phyloP scores from a whole-genome alignment of 208 protist genomes.

The Leishmania amazonensis region DNA sequence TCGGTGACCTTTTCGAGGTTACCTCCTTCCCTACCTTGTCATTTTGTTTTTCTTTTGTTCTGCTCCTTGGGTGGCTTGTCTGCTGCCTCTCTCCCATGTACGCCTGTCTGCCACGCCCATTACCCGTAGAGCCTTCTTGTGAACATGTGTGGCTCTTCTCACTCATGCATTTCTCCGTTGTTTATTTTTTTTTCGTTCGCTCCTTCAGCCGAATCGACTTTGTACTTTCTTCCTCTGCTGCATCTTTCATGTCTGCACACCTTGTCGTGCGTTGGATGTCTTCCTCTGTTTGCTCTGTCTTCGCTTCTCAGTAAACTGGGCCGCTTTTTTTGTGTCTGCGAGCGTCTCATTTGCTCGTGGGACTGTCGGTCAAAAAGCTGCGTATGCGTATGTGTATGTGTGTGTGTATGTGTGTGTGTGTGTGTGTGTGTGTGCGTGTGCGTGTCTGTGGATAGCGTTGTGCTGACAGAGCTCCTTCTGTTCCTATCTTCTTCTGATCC shows the following conservation, averaged over 20 bases:
- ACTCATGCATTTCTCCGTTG: background rate
- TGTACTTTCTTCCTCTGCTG: background rate
- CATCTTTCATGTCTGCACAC: background rate
- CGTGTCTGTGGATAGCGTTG: background rate
- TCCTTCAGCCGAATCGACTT: background rate
- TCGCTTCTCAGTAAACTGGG: background rate
- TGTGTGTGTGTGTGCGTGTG: background rate
- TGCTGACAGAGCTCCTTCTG: background rate
- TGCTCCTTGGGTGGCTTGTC: background rate
- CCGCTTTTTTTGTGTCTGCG: background rate
- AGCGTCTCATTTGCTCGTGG: background rate
- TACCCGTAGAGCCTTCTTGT: background rate
- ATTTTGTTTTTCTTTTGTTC: background rate
- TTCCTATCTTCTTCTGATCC: background rate
- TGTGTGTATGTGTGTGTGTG: background rate
- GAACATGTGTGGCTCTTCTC: background rate
- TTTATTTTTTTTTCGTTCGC: slow-evolving; percentile 3
- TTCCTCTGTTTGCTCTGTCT: background rate
- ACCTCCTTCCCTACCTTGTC: background rate
- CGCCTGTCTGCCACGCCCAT: background rate
- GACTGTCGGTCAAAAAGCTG: background rate
- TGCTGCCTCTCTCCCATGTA: background rate
- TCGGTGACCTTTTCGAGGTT: background rate
- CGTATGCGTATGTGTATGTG: background rate
- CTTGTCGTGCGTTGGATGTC: background rate